These are phyloP conservation scores for Zoysia pacifica DNA, from an alignment of 176 grass and related monocot species.

Conservation along the genomic window DNA sequence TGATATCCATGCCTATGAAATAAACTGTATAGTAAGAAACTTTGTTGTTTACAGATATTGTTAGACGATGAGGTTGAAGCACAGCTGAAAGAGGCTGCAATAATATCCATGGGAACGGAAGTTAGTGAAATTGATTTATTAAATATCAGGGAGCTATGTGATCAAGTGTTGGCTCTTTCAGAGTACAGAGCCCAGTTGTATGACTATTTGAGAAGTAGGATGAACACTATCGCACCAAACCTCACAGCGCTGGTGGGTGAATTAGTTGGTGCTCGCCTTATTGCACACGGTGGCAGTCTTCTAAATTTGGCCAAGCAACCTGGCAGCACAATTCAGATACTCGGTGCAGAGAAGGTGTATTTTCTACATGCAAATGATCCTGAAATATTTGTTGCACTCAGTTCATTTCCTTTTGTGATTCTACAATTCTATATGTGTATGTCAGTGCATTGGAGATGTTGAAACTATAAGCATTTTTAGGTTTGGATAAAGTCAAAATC, in stretches of 20 bases:
- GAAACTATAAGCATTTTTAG: neutral
- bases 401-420: neutral
- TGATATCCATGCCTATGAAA: neutral
- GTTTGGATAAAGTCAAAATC: too few species aligned
- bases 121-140: slow-evolving; percentile 77
- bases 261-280: slow-evolving; percentile 88
- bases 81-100: slow-evolving; percentile 73
- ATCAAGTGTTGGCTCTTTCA: slow-evolving; percentile 90
- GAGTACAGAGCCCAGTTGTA: slow-evolving; percentile 88
- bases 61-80: slow-evolving; percentile 68
- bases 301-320: slow-evolving; percentile 90
- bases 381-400: neutral
- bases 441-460: neutral
- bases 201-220: slow-evolving; percentile 81
- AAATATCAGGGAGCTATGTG: slow-evolving; percentile 83
- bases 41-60: slow-evolving; percentile 60
- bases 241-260: slow-evolving; percentile 89
- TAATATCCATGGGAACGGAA: slow-evolving; percentile 98
- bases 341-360: slow-evolving; percentile 92
- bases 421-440: neutral
- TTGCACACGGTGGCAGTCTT: slow-evolving; percentile 91
- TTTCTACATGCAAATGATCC: slow-evolving; percentile 40
- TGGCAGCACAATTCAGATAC: slow-evolving; percentile 94
- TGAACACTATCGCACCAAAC: slow-evolving; percentile 96
- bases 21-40: slow-evolving; percentile 1